Evolutionary conservation across 805 yeast species (phyloP).

Genomic region (Tetrapisispora taiwanensis): DNA sequence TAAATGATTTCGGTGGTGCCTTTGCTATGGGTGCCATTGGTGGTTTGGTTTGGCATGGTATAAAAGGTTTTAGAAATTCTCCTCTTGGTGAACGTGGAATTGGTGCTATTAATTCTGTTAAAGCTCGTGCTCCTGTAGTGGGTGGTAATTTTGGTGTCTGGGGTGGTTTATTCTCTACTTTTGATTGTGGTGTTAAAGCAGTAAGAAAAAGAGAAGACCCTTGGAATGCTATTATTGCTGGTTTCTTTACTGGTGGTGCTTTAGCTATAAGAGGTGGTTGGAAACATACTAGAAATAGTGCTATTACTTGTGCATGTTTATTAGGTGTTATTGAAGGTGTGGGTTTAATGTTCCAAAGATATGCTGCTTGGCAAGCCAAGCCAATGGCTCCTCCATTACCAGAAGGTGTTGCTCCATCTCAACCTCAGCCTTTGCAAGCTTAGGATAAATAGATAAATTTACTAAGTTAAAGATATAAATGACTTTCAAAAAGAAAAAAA

Average conservation of each 20-base stretch:
- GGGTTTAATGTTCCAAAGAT: constrained; percentile 89
- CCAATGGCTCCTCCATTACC: constrained; percentile 56
- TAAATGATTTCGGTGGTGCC: constrained; percentile 98
- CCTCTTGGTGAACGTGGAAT: constrained; percentile 91
- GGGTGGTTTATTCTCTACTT: constrained; percentile 97
- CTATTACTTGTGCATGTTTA: constrained; percentile 94
- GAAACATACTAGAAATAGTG: constrained; percentile 92
- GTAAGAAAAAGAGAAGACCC: constrained; percentile 97
- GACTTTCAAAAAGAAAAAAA: neutral
- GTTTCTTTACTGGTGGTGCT: constrained; percentile 96
- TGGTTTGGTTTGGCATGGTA: constrained; percentile 98
- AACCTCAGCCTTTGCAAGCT: constrained; percentile 29
- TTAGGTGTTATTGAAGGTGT: constrained; percentile 97
- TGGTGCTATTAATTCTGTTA: constrained; percentile 84
- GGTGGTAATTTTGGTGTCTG: constrained; percentile 99
- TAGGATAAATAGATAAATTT: constrained; percentile 5
- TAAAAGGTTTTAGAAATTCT: constrained; percentile 96
- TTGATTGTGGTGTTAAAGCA: constrained; percentile 91
- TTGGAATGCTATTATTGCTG: constrained; percentile 95
- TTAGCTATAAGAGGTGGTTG: constrained; percentile 98
- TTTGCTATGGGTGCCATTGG: constrained; percentile 99
- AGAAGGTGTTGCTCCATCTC: constrained; percentile 22
- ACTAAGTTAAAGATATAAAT: too few relatives aligned
- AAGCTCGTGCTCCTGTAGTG: constrained; percentile 94
- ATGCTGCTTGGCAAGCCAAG: constrained; percentile 73